Base-by-base conservation (phyloP, 2,329 filamentous ascomycete genomes). In the Exophiala phaeomuriformis region DNA sequence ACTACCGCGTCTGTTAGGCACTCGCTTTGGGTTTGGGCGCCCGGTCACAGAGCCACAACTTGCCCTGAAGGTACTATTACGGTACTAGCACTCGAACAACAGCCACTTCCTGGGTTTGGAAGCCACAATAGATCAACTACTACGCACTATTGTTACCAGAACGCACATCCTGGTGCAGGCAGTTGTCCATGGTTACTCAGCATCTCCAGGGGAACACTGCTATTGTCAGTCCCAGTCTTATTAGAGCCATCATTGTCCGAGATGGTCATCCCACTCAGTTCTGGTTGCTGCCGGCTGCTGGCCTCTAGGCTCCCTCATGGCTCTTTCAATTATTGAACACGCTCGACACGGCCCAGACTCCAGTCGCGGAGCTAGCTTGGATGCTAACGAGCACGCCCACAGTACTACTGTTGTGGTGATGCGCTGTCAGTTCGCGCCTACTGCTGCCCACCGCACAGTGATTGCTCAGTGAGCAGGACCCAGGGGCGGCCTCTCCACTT, bases 381-480 rank as follows among this genome's bases (percentile, higher is more conserved):
- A 41, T 41, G 39, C 39, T 41, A 41, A 28, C 12, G 7, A 4
- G 6, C 6, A n/a, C 36, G 10, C 36, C 36, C 36, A 39, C 36
- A 4, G 7, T 8, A 39, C 39, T 41, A 41, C 39, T 41, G 39
- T 41, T 41, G 39, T 41, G 39, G 4, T 41, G 39, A 41, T 41
- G 39, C 39, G 39, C 39, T 41, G 39, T 41, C 39, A 41, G 39
- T 41, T 41, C 39, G 39, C 39, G 39, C 39, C 39, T 41, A 41
- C 39, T 27, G 39, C 39, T 41, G 39, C 39, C 39, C 39, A 41
- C 39, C 39, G 39, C 39, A 5, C 39, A 5, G 5, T 9, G 12
- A 28, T 41, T 41, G 39, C 39, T 41, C 39, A 4, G 28, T 41
- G 39, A 12, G 39, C 12, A 41, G 12, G 19, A 27, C 19, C 7